Conservation (phyloP, 257 asterid genomes). For the Cruciata laevipes region DNA sequence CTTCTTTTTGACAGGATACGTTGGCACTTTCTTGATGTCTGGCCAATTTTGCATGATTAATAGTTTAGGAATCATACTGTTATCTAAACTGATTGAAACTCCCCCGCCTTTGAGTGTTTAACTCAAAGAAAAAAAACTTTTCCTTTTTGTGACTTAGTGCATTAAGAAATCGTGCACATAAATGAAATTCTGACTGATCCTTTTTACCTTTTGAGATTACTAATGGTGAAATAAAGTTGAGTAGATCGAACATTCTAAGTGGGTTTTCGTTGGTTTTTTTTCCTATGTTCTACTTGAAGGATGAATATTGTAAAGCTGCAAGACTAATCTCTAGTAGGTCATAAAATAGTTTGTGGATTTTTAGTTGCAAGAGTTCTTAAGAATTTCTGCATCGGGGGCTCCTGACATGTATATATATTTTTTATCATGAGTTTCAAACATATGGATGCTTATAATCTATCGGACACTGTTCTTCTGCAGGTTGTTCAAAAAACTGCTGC, state of each 20-base stretch:
- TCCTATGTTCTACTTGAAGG: not conserved
- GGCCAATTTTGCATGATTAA: not conserved
- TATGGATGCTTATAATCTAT: not conserved
- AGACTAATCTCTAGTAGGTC: not conserved
- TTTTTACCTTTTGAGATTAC: not conserved
- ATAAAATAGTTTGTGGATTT: not conserved
- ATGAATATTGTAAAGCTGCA: not conserved
- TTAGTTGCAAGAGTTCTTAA: not conserved
- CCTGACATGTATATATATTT: not conserved
- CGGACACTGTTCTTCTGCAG: slow-evolving; percentile 27
- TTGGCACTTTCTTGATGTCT: no score
- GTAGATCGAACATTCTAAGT: not conserved
- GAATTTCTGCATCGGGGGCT: no score
- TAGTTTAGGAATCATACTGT: not conserved
- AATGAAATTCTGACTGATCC: not conserved
- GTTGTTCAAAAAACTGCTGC: slow-evolving; percentile 95
- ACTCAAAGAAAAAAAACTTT: not conserved
- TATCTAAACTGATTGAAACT: not conserved
- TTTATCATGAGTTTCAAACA: not conserved
- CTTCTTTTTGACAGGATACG: no score
- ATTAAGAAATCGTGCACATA: not conserved
- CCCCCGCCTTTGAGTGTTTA: no score
- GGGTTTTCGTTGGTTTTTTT: not conserved
- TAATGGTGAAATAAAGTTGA: not conserved
- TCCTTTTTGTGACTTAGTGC: not conserved